Percentiles rank a stretch among this genome's conserved stretches.
These are phyloP conservation scores for Podaxis carcinomalis DNA, from an alignment of 768 basidiomycete genomes.

Conservation along the genomic window DNA sequence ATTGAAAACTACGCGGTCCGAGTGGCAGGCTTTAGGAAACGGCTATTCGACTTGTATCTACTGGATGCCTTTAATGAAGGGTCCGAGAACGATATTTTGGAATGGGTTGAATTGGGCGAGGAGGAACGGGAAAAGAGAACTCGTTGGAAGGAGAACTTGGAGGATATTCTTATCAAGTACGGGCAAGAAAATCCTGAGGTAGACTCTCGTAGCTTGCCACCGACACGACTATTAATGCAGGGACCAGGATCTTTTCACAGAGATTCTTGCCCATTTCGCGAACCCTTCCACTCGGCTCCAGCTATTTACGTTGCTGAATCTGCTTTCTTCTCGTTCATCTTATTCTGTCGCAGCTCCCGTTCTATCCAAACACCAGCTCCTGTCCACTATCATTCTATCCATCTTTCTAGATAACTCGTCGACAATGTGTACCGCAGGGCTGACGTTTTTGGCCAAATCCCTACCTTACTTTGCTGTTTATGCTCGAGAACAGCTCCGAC, in stretches of 20 bases:
- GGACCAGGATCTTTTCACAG: slow-evolving; percentile 63
- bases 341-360: slow-evolving; percentile 47
- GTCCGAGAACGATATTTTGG: slow-evolving; percentile 68
- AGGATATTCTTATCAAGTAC: slow-evolving; percentile 66
- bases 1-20: slow-evolving; percentile 37
- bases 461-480: slow-evolving; percentile 72
- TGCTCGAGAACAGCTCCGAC: slow-evolving; percentile 50
- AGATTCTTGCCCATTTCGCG: slow-evolving; percentile 59
- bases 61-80: slow-evolving; percentile 74
- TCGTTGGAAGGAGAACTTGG: slow-evolving; percentile 76
- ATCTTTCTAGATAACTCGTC: slow-evolving; percentile 74
- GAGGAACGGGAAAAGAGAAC: slow-evolving; percentile 55
- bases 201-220: slow-evolving; percentile 19
- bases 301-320: slow-evolving; percentile 61
- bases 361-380: slow-evolving; percentile 58
- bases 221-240: background rate
- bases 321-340: slow-evolving; percentile 49
- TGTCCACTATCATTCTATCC: slow-evolving; percentile 61
- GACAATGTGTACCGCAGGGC: slow-evolving; percentile 58
- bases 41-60: slow-evolving; percentile 71
- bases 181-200: slow-evolving; percentile 64
- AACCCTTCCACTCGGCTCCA: slow-evolving; percentile 63
- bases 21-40: slow-evolving; percentile 61
- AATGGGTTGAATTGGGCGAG: slow-evolving; percentile 66
- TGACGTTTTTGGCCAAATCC: slow-evolving; percentile 63